Evolutionary conservation across 2,329 filamentous ascomycete genomes (phyloP).

Genomic region (Pseudocercospora fuligena): DNA sequence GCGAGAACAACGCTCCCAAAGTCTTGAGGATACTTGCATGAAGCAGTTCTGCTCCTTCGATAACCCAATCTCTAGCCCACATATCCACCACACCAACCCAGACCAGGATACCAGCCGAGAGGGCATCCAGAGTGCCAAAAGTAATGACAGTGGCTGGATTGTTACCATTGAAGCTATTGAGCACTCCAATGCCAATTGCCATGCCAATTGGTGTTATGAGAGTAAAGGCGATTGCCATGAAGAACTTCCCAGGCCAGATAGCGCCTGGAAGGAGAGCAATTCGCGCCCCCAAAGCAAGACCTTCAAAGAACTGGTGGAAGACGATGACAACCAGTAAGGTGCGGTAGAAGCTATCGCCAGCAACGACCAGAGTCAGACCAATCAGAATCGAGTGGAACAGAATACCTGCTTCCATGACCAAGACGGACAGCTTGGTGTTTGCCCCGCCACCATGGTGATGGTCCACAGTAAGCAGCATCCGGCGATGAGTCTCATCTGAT

Average conservation of each 20-base stretch:
- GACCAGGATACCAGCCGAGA: conserved; percentile 76
- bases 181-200: conserved; percentile 76
- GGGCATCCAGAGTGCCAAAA: conserved; percentile 73
- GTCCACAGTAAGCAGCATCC: conserved; percentile 43
- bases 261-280: conserved; percentile 68
- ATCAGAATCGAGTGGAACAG: conserved; percentile 52
- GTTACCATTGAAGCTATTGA: conserved; percentile 74
- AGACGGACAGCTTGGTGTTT: conserved; percentile 54
- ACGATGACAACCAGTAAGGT: conserved; percentile 69
- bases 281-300: conserved; percentile 83
- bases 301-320: conserved; percentile 94
- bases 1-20: conserved; percentile 18
- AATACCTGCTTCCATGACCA: conserved; percentile 80
- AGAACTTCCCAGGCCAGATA: conserved; percentile 54
- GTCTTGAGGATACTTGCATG: conserved; percentile 24
- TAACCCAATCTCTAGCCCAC: conserved; percentile 76
- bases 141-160: conserved; percentile 70
- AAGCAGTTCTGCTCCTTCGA: conserved; percentile 27
- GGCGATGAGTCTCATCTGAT: conserved; percentile 9
- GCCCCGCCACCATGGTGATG: conserved; percentile 26
- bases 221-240: conserved; percentile 68
- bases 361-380: conserved; percentile 71
- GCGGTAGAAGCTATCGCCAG: conserved; percentile 65
- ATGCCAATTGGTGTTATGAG: conserved; percentile 78
- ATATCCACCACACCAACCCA: conserved; percentile 83